Conservation (phyloP, 495 filamentous ascomycete genomes). For the Penicillium salamii region DNA sequence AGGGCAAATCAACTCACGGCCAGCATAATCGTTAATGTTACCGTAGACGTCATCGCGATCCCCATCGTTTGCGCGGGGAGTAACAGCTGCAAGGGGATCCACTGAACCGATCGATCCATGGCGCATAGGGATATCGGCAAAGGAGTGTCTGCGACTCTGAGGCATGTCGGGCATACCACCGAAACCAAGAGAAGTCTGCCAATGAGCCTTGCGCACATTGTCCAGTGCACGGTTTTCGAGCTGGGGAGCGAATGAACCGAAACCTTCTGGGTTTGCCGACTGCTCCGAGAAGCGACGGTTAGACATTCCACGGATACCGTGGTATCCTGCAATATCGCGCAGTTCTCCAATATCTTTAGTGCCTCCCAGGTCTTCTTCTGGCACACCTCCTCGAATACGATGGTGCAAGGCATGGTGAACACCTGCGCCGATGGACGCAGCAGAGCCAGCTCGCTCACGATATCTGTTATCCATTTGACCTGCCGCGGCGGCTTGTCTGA, state of each 20-base stretch:
- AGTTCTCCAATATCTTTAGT: constrained; percentile 68
- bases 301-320: constrained; percentile 38
- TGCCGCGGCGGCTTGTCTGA: constrained; percentile 58
- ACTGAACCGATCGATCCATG: constrained; percentile 67
- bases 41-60: constrained; percentile 41
- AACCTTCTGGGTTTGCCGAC: constrained; percentile 51
- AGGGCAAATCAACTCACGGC: constrained; percentile 1
- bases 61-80: constrained; percentile 27
- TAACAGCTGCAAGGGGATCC: constrained; percentile 42
- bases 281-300: constrained; percentile 64
- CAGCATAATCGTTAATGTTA: constrained; percentile 29
- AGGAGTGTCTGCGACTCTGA: constrained; percentile 94
- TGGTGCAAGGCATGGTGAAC: constrained; percentile 55
- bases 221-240: constrained; percentile 74
- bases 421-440: constrained; percentile 50
- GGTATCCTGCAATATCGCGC: constrained; percentile 53
- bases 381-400: constrained; percentile 59
- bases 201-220: constrained; percentile 76
- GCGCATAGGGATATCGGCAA: constrained; percentile 77
- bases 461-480: constrained; percentile 60
- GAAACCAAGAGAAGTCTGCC: constrained; percentile 86
- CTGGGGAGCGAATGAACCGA: constrained; percentile 48
- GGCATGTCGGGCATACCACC: constrained; percentile 65
- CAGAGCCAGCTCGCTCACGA: constrained; percentile 59
- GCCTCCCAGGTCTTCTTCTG: constrained; percentile 70